Base-by-base conservation (phyloP, 2,329 filamentous ascomycete genomes). In the Pseudohalonectria lignicola region DNA sequence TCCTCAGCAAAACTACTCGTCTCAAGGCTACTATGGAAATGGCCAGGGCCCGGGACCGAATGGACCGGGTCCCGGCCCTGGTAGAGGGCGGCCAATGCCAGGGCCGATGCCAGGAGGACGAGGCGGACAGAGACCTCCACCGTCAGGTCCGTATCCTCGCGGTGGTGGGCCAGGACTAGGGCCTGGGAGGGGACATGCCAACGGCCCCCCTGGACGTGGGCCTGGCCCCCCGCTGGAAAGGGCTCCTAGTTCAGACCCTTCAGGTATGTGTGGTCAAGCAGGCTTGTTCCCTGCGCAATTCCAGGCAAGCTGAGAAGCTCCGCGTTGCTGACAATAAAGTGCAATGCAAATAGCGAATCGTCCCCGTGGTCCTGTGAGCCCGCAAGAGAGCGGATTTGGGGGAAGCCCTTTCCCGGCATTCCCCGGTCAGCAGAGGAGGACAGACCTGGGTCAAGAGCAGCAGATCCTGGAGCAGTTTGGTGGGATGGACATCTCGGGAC, bases 21-120 rank as follows among this genome's bases (percentile, higher is more conserved):
- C 61, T 4, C 64, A 66, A 44, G 65, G 70, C 37, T 61, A 62
- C 42, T 67, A 69, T 43, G 63, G 61, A 5, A 56, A 55, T 6
- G 57, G 55, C 16, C 53, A 53, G 34, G 34, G 34, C 8, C 34
- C n/a, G 16, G 34, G 35, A 21, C 34, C 34, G n/a, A 21, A 18
- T 13, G 36, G 35, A n/a, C 35, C 35, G 5, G 35, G 35, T 5
- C 53, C 53, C 21, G 58, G 55, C 13, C 56, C 59, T 7, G 59
- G 60, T 17, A 60, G 62, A 36, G 62, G 64, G 33, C 57, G 59
- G 15, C 57, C 63, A 34, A 63, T 64, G 40, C 54, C 55, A 17
- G 32, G 32, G 8, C 32, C 31, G 5, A 21, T 28, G 12, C 18
- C 18, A 18, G 59, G 61, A 25, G 66, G 62, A 39, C 61, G 67